phyloP scores from a whole-genome alignment of 2,329 filamentous ascomycete genomes.

The Claviceps humidiphila region DNA sequence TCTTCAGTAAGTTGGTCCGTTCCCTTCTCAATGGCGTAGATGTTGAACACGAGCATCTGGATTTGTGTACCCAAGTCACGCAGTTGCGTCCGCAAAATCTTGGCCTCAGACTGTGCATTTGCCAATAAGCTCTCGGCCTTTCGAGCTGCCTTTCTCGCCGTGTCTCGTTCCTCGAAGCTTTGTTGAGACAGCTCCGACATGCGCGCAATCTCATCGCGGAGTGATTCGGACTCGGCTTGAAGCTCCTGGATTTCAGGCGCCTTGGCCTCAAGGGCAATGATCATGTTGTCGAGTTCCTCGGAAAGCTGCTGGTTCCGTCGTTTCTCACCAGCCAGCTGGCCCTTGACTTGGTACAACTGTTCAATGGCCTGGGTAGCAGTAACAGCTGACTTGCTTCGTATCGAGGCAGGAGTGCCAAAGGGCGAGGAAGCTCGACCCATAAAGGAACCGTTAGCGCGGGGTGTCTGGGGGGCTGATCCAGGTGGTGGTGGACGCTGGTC shows the following conservation, averaged over 20 bases:
- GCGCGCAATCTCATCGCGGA: constrained; percentile 69
- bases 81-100: constrained; percentile 73
- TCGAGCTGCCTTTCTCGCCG: constrained; percentile 62
- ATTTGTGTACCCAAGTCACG: constrained; percentile 83
- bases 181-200: constrained; percentile 78
- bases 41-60: constrained; percentile 79
- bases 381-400: constrained; percentile 40
- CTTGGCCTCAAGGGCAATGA: constrained; percentile 71
- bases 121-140: constrained; percentile 64
- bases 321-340: constrained; percentile 60
- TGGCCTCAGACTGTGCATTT: constrained; percentile 51
- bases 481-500: constrained; percentile 28
- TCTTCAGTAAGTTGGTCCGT: constrained; percentile 56
- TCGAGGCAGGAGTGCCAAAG: constrained; percentile 46
- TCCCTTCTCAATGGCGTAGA: constrained; percentile 71
- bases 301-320: constrained; percentile 62
- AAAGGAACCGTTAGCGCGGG: constrained; percentile 43
- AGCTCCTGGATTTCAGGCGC: constrained; percentile 81
- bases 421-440: constrained; percentile 43
- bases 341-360: constrained; percentile 54
- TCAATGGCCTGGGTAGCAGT: constrained; percentile 51
- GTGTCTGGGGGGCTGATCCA: constrained; percentile 46
- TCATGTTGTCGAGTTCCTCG: constrained; percentile 71
- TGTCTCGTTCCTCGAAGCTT: constrained; percentile 67
- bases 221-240: constrained; percentile 63